phyloP scores from a whole-genome alignment of 176 grass and related monocot species.

The Phoenix dactylifera region DNA sequence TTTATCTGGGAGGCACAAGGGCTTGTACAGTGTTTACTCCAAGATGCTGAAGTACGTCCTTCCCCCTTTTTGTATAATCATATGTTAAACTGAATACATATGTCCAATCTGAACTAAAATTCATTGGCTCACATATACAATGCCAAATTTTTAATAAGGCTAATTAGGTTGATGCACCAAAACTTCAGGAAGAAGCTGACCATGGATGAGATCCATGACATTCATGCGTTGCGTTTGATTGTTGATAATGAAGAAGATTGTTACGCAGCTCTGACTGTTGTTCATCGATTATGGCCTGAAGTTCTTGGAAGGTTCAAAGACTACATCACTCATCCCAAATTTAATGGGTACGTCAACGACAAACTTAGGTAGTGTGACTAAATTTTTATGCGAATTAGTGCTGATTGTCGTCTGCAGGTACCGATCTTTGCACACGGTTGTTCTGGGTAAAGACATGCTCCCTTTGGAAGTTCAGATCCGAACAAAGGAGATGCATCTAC shows the following conservation, averaged over 20 bases:
- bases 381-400: background rate
- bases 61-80: background rate
- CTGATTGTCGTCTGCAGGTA: conserved; percentile 39
- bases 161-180: conserved; percentile 1
- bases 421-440: conserved; percentile 55
- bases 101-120: no score
- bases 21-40: conserved; percentile 38
- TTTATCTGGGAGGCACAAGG: conserved; percentile 39
- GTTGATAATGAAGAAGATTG: conserved; percentile 83
- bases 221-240: conserved; percentile 78
- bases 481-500: conserved; percentile 54
- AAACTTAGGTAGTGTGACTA: no score
- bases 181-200: conserved; percentile 64
- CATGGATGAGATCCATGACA: conserved; percentile 80
- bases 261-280: conserved; percentile 58
- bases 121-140: no score
- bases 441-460: conserved; percentile 27
- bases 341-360: conserved; percentile 50
- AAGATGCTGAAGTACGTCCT: conserved; percentile 35
- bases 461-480: conserved; percentile 58
- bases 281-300: conserved; percentile 66
- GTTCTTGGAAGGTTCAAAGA: conserved; percentile 69
- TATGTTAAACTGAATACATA: no score
- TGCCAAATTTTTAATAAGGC: background rate
- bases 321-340: conserved; percentile 68